Conservation (phyloP, 2,329 filamentous ascomycete species). For the Fusarium acutatum region DNA sequence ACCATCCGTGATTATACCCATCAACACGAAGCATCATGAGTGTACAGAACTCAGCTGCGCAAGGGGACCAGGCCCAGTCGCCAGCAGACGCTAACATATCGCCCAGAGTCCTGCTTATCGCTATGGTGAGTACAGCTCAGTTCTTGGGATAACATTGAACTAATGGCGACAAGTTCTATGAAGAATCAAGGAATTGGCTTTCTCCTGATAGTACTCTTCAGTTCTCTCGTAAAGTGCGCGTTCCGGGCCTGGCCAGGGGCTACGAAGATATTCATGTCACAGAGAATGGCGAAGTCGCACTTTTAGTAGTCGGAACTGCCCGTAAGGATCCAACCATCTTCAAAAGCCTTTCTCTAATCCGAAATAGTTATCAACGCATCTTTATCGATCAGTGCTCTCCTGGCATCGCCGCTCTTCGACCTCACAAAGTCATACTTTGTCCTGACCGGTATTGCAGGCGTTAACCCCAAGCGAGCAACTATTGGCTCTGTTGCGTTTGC, state of each 20-base stretch:
- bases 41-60: fast-evolving
- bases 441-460: slow-evolving; percentile 31
- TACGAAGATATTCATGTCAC: slow-evolving; percentile 21
- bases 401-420: slow-evolving; percentile 23
- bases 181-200: slow-evolving; percentile 24
- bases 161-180: slow-evolving; percentile 1
- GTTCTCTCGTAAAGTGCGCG: slow-evolving; percentile 9
- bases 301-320: slow-evolving; percentile 25
- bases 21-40: neutral
- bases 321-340: neutral
- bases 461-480: slow-evolving; percentile 31
- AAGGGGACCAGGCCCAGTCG: neutral
- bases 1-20: neutral
- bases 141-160: fast-evolving
- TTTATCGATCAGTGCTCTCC: slow-evolving; percentile 18
- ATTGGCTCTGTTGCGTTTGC: slow-evolving; percentile 34
- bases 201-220: slow-evolving; percentile 3
- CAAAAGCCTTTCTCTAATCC: fast-evolving
- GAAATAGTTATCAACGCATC: slow-evolving; percentile 22
- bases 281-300: neutral
- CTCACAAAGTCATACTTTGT: slow-evolving; percentile 30
- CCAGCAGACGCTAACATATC: neutral
- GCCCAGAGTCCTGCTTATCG: slow-evolving; percentile 23
- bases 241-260: slow-evolving; percentile 21
- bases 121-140: neutral